Percentiles rank a stretch among this genome's conserved stretches.
Conservation (phyloP, 2,329 filamentous ascomycete species). For the Ceratocystis colombiana region DNA sequence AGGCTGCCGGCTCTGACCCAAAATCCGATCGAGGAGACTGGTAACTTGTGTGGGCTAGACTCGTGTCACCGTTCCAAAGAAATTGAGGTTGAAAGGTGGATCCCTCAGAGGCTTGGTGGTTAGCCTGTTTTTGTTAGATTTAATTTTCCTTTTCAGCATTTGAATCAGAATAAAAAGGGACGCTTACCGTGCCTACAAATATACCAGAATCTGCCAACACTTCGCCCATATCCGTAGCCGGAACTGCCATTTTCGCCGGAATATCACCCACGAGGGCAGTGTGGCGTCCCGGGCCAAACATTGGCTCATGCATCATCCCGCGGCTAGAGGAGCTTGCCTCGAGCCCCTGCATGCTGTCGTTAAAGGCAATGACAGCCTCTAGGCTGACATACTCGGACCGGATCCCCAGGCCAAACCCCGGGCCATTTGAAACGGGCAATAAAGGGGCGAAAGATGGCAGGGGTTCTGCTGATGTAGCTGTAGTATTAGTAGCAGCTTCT, state of each 20-base stretch:
- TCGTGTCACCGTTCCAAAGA: too few species aligned
- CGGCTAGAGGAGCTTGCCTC: not conserved
- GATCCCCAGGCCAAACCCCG: not conserved
- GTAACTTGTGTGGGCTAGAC: too few species aligned
- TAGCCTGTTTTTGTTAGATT: too few species aligned
- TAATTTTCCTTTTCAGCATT: not conserved
- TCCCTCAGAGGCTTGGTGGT: too few species aligned
- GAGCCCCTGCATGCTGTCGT: constrained; percentile 4
- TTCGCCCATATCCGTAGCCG: not conserved
- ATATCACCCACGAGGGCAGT: not conserved
- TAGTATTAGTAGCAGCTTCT: not conserved
- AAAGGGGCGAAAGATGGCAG: not conserved
- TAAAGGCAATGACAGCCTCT: constrained; percentile 1
- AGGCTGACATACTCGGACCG: constrained; percentile 3
- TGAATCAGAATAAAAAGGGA: not conserved
- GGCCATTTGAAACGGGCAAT: not conserved
- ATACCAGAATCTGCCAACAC: not conserved
- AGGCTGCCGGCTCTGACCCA: too few species aligned
- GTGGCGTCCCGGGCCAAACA: not conserved
- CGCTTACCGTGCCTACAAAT: not conserved
- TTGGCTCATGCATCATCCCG: not conserved
- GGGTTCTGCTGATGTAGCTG: not conserved
- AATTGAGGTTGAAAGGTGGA: too few species aligned
- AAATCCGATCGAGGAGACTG: too few species aligned
- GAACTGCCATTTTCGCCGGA: not conserved